phyloP scores from a whole-genome alignment of 495 filamentous ascomycete genomes.

The Glutinoglossum americanum region DNA sequence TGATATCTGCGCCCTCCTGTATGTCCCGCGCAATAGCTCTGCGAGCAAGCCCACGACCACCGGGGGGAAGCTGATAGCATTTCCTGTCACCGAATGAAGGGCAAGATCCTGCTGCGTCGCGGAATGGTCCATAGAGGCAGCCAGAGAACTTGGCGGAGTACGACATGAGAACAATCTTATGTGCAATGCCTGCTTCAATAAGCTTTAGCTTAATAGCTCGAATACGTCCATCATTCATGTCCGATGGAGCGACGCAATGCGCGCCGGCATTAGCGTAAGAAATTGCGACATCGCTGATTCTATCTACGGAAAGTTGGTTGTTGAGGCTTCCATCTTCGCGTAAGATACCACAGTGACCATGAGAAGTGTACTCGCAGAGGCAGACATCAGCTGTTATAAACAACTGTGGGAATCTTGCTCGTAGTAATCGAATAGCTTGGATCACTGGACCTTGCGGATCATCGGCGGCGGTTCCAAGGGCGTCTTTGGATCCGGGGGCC shows the following conservation, averaged over 20 bases:
- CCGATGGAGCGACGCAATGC: slow-evolving; percentile 88
- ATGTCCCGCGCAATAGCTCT: slow-evolving; percentile 83
- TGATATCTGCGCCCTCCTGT: slow-evolving; percentile 82
- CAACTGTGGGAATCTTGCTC: slow-evolving; percentile 62
- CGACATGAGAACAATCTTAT: slow-evolving; percentile 81
- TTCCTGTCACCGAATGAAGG: slow-evolving; percentile 86
- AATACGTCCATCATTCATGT: slow-evolving; percentile 97
- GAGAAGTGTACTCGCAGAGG: slow-evolving; percentile 96
- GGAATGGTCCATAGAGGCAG: slow-evolving; percentile 90
- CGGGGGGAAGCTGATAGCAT: slow-evolving; percentile 90
- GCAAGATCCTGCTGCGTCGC: slow-evolving; percentile 80
- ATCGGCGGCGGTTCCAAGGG: slow-evolving; percentile 80
- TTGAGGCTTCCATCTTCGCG: slow-evolving; percentile 80
- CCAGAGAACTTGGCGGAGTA: slow-evolving; percentile 95
- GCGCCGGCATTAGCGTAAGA: slow-evolving; percentile 85
- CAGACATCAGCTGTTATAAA: slow-evolving; percentile 88
- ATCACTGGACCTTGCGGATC: slow-evolving; percentile 87
- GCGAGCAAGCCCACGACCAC: slow-evolving; percentile 78
- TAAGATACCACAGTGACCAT: slow-evolving; percentile 92
- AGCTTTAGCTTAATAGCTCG: slow-evolving; percentile 91
- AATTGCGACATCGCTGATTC: slow-evolving; percentile 80
- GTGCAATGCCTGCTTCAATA: slow-evolving; percentile 75
- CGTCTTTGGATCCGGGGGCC: slow-evolving; percentile 59
- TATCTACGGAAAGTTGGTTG: slow-evolving; percentile 76
- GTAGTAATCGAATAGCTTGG: slow-evolving; percentile 56